Conservation (phyloP, 1,284 basidiomycete genomes). For the Ustilago cynodontis region DNA sequence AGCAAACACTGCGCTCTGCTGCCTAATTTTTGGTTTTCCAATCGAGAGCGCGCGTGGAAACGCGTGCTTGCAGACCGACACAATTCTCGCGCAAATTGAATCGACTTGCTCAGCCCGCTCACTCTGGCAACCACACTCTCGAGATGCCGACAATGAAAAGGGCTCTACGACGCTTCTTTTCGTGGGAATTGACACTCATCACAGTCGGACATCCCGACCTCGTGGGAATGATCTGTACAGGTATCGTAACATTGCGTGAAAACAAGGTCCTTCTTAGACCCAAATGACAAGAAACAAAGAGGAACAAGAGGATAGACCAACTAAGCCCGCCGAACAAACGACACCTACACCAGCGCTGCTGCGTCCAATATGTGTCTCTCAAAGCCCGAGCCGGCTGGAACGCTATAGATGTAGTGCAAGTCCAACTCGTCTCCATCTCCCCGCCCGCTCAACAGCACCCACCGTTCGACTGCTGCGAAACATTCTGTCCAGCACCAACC, state of each 20-base stretch:
- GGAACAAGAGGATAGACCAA: background rate
- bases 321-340: background rate
- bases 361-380: background rate
- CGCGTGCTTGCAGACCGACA: background rate
- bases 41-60: slow-evolving; percentile 2
- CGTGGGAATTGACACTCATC: background rate
- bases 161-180: no score
- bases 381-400: background rate
- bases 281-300: background rate
- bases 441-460: slow-evolving; percentile 64
- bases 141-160: no score
- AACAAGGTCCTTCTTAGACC: slow-evolving; percentile 12
- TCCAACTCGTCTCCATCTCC: no score
- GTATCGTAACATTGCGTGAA: slow-evolving; percentile 23
- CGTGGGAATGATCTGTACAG: slow-evolving; percentile 40
- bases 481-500: slow-evolving; percentile 68
- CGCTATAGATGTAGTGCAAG: background rate
- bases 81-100: slow-evolving; percentile 12
- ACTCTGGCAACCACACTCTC: no score
- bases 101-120: background rate
- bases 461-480: slow-evolving; percentile 58
- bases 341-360: background rate
- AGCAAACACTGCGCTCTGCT: slow-evolving; percentile 11
- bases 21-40: background rate
- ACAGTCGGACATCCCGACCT: background rate